Evolutionary conservation across 139 green algal genomes (phyloP).

Genomic region (Micractinium sp.): DNA sequence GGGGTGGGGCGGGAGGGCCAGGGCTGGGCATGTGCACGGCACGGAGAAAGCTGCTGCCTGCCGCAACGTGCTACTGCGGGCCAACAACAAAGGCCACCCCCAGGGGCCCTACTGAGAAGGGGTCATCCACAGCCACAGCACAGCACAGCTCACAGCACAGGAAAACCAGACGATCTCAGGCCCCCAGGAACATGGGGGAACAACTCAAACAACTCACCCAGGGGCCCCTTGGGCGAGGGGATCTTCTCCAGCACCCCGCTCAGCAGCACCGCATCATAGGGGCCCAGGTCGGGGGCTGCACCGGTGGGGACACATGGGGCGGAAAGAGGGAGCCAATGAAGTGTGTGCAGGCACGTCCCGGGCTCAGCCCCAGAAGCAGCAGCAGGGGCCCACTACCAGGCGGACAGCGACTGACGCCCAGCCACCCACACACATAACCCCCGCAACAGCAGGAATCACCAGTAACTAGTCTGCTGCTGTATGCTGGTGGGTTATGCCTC

Average conservation of each 20-base stretch:
- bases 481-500: too few species aligned
- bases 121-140: not conserved
- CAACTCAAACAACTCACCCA: slow-evolving; percentile 17
- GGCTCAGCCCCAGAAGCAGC: not conserved
- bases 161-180: too few species aligned
- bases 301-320: not conserved
- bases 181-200: not conserved
- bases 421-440: not conserved
- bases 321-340: not conserved
- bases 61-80: not conserved
- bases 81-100: not conserved
- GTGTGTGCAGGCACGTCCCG: too few species aligned
- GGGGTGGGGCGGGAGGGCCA: not conserved
- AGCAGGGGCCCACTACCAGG: too few species aligned
- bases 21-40: not conserved
- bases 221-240: slow-evolving; percentile 40
- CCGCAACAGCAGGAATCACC: too few species aligned
- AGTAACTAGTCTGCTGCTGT: too few species aligned
- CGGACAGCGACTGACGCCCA: not conserved
- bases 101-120: not conserved
- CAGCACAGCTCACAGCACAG: not conserved
- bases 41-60: not conserved
- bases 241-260: slow-evolving; percentile 43
- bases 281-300: slow-evolving; percentile 40
- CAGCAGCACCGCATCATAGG: slow-evolving; percentile 48